phyloP scores from a whole-genome alignment of 2,329 filamentous ascomycete species.

The Ophiostoma perfectum region DNA sequence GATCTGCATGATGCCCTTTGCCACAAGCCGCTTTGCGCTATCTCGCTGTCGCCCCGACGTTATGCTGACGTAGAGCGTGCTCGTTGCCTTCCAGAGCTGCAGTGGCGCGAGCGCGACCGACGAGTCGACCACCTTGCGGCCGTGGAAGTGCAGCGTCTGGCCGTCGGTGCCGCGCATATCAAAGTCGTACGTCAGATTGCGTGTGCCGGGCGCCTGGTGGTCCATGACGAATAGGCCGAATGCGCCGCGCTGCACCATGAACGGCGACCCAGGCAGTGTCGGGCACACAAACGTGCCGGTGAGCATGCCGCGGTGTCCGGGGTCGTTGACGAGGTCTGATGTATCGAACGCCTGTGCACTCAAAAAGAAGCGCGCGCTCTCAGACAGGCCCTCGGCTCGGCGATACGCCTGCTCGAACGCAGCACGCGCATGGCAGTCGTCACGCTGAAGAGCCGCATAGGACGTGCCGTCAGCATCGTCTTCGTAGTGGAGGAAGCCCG shows the following conservation, averaged over 20 bases:
- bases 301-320: slow-evolving; percentile 48
- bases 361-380: slow-evolving; percentile 54
- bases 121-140: slow-evolving; percentile 58
- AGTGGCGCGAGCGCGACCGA: slow-evolving; percentile 51
- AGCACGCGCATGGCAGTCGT: slow-evolving; percentile 41
- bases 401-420: slow-evolving; percentile 50
- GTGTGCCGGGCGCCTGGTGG: slow-evolving; percentile 49
- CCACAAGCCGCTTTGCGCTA: slow-evolving; percentile 38
- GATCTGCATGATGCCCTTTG: slow-evolving; percentile 56
- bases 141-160: slow-evolving; percentile 52
- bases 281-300: slow-evolving; percentile 57
- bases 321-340: slow-evolving; percentile 41
- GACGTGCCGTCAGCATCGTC: slow-evolving; percentile 5
- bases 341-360: slow-evolving; percentile 53
- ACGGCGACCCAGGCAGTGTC: slow-evolving; percentile 51
- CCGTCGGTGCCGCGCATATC: slow-evolving; percentile 53
- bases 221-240: slow-evolving; percentile 54
- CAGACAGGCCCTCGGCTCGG: slow-evolving; percentile 48
- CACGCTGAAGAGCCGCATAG: background rate
- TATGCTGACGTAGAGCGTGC: slow-evolving; percentile 57
- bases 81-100: slow-evolving; percentile 57
- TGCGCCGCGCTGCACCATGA: slow-evolving; percentile 54
- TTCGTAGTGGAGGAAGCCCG: slow-evolving; percentile 52
- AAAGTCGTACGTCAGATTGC: slow-evolving; percentile 57
- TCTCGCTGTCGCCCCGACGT: slow-evolving; percentile 31